A percentile compares a stretch with the other conserved stretches of the same genome.
phyloP scores from a whole-genome alignment of 2,329 filamentous ascomycete species.

The Nemania sp. region DNA sequence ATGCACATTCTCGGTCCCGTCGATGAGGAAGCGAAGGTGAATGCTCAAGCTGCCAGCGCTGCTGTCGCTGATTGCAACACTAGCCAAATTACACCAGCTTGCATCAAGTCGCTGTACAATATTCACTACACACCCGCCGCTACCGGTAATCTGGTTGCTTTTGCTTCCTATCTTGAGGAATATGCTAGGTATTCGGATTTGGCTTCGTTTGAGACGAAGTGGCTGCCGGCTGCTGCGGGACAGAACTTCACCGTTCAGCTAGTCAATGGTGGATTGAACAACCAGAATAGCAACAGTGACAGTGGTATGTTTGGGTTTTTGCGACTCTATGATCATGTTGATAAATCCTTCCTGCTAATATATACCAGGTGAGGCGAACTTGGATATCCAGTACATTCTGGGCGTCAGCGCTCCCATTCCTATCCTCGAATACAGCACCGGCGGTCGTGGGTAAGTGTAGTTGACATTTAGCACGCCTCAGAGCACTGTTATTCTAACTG shows the following conservation, averaged over 20 bases:
- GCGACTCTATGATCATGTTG: neutral
- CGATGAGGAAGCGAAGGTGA: conserved; percentile 37
- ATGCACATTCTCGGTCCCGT: conserved; percentile 45
- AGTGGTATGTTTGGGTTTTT: conserved; percentile 48
- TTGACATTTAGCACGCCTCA: conserved; percentile 54
- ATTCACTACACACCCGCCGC: conserved; percentile 65
- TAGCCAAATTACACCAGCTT: conserved; percentile 57
- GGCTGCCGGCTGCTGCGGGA: conserved; percentile 63
- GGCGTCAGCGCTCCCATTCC: conserved; percentile 66
- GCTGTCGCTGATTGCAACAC: conserved; percentile 53
- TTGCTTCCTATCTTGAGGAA: conserved; percentile 62
- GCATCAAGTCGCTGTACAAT: conserved; percentile 59
- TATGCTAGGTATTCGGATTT: conserved; percentile 67
- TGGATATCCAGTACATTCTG: conserved; percentile 72
- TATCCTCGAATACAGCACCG: conserved; percentile 70
- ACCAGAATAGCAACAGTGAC: conserved; percentile 56
- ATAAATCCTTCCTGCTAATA: conserved; percentile 34
- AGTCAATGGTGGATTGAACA: conserved; percentile 68
- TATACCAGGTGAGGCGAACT: conserved; percentile 65
- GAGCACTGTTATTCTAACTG: conserved; percentile 26
- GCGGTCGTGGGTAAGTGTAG: conserved; percentile 59
- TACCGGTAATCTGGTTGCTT: conserved; percentile 71
- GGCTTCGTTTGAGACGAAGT: conserved; percentile 65
- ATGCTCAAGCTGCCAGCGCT: conserved; percentile 26
- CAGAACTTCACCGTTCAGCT: conserved; percentile 68